Evolutionary conservation across 225 moss, liverwort and hornwort genomes (phyloP).

Genomic region (Bryoerythrophyllum caledonicum): DNA sequence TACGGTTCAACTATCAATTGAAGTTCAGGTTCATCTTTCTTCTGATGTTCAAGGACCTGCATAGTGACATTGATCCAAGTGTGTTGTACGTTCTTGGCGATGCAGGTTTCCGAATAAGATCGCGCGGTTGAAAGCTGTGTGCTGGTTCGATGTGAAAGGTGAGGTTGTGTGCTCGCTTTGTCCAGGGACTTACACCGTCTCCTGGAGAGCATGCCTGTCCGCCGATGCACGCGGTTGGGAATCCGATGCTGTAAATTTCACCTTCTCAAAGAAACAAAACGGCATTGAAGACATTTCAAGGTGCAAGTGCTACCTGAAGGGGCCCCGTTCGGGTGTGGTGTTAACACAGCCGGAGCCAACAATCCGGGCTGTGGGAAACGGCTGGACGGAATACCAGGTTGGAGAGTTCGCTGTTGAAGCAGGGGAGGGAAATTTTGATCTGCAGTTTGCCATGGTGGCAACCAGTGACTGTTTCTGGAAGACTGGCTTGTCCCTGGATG

Average conservation of each 20-base stretch:
- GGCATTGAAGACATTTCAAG: conserved; percentile 7
- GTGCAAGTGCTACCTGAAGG: conserved; percentile 19
- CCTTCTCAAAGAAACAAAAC: conserved; percentile 23
- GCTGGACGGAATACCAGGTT: conserved; percentile 24
- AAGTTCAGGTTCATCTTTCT: no score
- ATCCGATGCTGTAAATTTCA: conserved; percentile 16
- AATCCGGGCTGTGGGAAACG: conserved; percentile 20
- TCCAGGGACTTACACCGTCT: conserved; percentile 26
- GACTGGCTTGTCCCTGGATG: conserved; percentile 21
- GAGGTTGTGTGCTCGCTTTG: conserved; percentile 33
- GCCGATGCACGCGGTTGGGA: conserved; percentile 24
- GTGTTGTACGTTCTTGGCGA: not conserved
- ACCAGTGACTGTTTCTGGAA: not conserved
- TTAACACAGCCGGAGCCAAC: conserved; percentile 17
- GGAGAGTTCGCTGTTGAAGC: conserved; percentile 6
- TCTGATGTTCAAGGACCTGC: not conserved
- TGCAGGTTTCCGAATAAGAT: conserved; percentile 22
- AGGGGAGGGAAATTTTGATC: not conserved
- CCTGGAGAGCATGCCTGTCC: conserved; percentile 24
- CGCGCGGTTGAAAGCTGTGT: conserved; percentile 16
- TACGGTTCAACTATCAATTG: no score
- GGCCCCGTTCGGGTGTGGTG: not conserved
- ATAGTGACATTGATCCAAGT: not conserved
- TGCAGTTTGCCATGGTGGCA: conserved; percentile 23
- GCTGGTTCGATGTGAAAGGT: conserved; percentile 31